Conservation (phyloP, 2,329 filamentous ascomycete species). For the Setomelanomma holmii region DNA sequence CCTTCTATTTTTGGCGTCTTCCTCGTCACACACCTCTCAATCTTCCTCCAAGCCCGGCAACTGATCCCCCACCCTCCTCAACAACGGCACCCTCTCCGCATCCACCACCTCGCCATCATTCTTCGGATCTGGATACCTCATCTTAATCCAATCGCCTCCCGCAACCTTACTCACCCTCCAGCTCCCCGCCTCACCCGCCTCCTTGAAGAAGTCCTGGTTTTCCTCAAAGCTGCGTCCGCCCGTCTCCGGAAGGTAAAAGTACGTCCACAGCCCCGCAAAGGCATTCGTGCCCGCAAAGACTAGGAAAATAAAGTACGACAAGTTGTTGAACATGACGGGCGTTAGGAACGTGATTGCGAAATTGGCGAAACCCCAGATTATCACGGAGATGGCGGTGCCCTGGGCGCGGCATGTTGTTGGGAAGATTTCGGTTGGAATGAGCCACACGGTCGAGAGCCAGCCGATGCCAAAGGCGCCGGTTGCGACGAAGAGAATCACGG, state of each 20-base stretch:
- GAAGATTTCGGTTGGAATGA: slow-evolving; percentile 66
- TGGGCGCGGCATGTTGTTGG: slow-evolving; percentile 62
- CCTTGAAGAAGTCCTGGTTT: slow-evolving; percentile 65
- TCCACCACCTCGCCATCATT: slow-evolving; percentile 46
- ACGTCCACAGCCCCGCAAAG: slow-evolving; percentile 64
- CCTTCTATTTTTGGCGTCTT: neutral
- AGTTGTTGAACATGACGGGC: slow-evolving; percentile 66
- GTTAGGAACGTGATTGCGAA: slow-evolving; percentile 65
- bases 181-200: slow-evolving; percentile 58
- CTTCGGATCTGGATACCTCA: slow-evolving; percentile 51
- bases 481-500: slow-evolving; percentile 61
- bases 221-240: slow-evolving; percentile 67
- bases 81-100: slow-evolving; percentile 55
- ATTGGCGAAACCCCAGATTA: slow-evolving; percentile 65
- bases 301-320: slow-evolving; percentile 65
- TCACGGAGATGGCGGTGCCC: slow-evolving; percentile 62
- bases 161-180: slow-evolving; percentile 64
- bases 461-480: slow-evolving; percentile 68
- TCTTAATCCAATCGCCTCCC: slow-evolving; percentile 58
- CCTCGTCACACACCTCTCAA: neutral
- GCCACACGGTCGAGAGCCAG: slow-evolving; percentile 66
- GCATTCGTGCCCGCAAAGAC: slow-evolving; percentile 63
- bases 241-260: slow-evolving; percentile 60
- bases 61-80: slow-evolving; percentile 55
- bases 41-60: slow-evolving; percentile 35